Conservation (phyloP, 139 green algal genomes). For the Chlorella ohadii region DNA sequence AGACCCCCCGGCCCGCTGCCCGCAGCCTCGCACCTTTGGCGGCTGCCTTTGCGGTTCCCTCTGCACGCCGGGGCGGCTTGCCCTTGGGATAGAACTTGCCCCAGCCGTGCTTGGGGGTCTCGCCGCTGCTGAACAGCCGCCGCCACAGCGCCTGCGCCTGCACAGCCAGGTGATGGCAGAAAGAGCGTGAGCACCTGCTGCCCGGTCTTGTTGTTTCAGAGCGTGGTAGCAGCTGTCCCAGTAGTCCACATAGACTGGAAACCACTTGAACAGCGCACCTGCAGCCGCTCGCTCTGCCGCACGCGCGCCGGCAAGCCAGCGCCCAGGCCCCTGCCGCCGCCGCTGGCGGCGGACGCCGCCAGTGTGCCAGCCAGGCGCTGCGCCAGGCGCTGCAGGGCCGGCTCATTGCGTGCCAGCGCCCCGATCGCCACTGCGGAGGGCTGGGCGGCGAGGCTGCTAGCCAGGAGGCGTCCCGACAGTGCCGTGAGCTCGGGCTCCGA, state of each 20-base stretch:
- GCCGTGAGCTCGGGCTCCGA: neutral
- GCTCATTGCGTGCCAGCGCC: neutral
- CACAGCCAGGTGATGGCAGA: neutral
- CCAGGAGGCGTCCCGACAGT: too few relatives aligned
- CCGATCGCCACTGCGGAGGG: neutral
- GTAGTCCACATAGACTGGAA: too few relatives aligned
- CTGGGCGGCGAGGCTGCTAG: too few relatives aligned
- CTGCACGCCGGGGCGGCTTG: constrained; percentile 30
- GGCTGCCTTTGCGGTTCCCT: constrained; percentile 23
- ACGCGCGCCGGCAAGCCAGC: neutral
- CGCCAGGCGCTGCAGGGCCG: constrained; percentile 16
- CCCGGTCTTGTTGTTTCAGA: too few relatives aligned
- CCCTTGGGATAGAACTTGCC: constrained; percentile 70
- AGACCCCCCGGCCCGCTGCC: too few relatives aligned
- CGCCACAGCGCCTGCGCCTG: constrained; percentile 21
- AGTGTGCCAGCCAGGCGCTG: neutral
- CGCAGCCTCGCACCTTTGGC: constrained; percentile 20
- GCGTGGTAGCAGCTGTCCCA: too few relatives aligned
- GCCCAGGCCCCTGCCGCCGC: neutral
- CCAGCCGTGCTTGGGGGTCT: constrained; percentile 35
- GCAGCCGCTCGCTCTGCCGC: neutral
- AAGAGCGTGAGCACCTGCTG: neutral
- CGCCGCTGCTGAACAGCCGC: constrained; percentile 46
- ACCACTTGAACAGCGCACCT: neutral
- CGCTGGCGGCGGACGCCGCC: neutral